These are phyloP conservation scores for Salvia splendens DNA, from an alignment of 257 asterid species.

Conservation along the genomic window DNA sequence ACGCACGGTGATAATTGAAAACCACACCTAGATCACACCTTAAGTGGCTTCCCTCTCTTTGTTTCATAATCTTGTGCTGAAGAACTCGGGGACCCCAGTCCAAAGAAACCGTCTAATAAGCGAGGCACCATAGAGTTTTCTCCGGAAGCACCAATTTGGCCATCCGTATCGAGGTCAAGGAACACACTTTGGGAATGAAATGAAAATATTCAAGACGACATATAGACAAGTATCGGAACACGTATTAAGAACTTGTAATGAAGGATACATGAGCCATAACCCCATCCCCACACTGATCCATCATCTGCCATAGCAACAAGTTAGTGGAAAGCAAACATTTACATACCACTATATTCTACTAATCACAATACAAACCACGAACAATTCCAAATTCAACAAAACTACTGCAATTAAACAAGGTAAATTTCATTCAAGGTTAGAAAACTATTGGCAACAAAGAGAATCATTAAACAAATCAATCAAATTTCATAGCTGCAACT, in stretches of 20 bases:
- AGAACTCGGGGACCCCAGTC: slow-evolving; percentile 54
- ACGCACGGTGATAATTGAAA: not conserved
- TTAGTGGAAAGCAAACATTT: not conserved
- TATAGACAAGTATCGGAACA: slow-evolving; percentile 1
- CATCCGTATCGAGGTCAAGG: slow-evolving; percentile 74
- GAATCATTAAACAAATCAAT: not conserved
- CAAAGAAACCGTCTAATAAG: slow-evolving; percentile 64
- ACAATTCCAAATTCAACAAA: not conserved
- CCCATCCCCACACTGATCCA: slow-evolving; percentile 97
- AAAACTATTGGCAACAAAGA: not conserved
- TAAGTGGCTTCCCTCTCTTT: slow-evolving; percentile 45
- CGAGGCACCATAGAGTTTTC: slow-evolving; percentile 62
- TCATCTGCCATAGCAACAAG: slow-evolving; percentile 63
- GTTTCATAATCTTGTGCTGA: slow-evolving; percentile 35
- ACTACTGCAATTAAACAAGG: not conserved
- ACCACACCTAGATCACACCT: slow-evolving; percentile 49
- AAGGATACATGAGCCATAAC: slow-evolving; percentile 89
- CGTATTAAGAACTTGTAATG: slow-evolving; percentile 10
- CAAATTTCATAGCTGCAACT: not conserved
- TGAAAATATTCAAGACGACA: not conserved
- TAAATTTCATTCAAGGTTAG: not conserved
- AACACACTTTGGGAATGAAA: not conserved
- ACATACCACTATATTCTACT: slow-evolving; percentile 6
- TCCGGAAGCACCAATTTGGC: slow-evolving; percentile 71
- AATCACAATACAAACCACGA: not conserved